These are phyloP conservation scores for Yamadazyma laniorum DNA, from an alignment of 805 yeast species.

Conservation along the genomic window DNA sequence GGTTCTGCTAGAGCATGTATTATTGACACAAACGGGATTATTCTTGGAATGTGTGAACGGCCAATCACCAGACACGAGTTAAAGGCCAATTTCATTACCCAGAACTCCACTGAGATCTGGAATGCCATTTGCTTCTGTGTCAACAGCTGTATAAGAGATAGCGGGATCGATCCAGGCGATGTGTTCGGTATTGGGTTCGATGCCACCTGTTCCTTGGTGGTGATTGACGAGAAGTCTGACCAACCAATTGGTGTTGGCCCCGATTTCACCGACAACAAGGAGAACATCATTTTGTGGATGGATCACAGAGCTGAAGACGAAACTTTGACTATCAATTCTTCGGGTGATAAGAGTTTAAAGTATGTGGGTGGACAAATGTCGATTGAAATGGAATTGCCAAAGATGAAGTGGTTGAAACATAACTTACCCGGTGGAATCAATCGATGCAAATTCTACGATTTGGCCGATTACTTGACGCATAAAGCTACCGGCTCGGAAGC, in stretches of 20 bases:
- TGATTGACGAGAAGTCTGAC: conserved; percentile 60
- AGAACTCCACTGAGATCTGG: conserved; percentile 91
- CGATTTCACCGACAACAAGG: conserved; percentile 65
- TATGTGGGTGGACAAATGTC: conserved; percentile 98
- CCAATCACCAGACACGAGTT: conserved; percentile 76
- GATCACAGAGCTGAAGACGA: conserved; percentile 91
- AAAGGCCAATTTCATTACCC: conserved; percentile 74
- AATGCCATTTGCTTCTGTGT: conserved; percentile 80
- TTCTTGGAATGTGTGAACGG: conserved; percentile 73
- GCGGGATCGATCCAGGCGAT: conserved; percentile 63
- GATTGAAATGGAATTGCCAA: conserved; percentile 97
- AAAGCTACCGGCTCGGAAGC: conserved; percentile 87
- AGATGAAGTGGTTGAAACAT: conserved; percentile 93
- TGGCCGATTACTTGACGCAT: conserved; percentile 89
- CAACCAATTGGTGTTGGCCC: conserved; percentile 90
- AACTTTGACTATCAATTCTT: conserved; percentile 75
- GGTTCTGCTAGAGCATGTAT: conserved; percentile 96
- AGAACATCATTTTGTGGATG: conserved; percentile 95
- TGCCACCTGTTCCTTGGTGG: conserved; percentile 95
- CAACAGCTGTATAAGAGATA: conserved; percentile 66
- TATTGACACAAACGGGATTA: conserved; percentile 79
- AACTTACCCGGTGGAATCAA: conserved; percentile 63
- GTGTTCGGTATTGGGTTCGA: conserved; percentile 93
- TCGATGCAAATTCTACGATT: conserved; percentile 81
- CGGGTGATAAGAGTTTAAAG: conserved; percentile 74